phyloP scores from a whole-genome alignment of 768 basidiomycete species.

The Serendipita sp. region DNA sequence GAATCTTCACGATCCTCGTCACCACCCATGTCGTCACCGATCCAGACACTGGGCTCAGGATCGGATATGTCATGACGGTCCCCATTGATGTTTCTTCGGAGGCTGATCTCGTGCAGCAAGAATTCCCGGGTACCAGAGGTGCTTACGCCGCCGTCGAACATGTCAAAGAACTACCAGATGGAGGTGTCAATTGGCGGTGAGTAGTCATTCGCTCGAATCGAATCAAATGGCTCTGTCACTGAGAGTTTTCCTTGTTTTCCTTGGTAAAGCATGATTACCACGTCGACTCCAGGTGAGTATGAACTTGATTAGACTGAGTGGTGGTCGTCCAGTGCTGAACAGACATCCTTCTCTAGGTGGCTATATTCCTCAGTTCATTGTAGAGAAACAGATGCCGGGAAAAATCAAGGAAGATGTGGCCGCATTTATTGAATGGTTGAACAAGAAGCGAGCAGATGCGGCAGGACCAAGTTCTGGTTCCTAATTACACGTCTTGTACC shows the following conservation, averaged over 20 bases:
- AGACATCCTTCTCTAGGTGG: background rate
- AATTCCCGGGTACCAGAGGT: background rate
- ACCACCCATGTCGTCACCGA: background rate
- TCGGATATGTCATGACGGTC: background rate
- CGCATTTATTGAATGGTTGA: background rate
- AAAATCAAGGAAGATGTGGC: background rate
- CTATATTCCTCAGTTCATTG: background rate
- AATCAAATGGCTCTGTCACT: too few relatives aligned
- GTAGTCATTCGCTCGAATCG: too few relatives aligned
- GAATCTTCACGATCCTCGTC: background rate
- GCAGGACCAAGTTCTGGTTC: background rate
- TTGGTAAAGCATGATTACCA: slow-evolving; percentile 4
- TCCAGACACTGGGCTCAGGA: background rate
- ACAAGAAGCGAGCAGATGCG: background rate
- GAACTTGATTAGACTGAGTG: background rate
- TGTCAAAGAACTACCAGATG: slow-evolving; percentile 4
- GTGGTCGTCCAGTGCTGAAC: background rate
- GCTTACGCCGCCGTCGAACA: background rate
- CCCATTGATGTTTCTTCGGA: background rate
- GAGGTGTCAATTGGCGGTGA: background rate
- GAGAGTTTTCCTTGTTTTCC: too few relatives aligned
- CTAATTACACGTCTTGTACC: background rate
- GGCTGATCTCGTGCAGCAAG: background rate
- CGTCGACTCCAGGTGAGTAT: background rate
- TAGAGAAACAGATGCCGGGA: background rate